Conservation (phyloP, 345 rosid genomes). For the Clausena lansium region DNA sequence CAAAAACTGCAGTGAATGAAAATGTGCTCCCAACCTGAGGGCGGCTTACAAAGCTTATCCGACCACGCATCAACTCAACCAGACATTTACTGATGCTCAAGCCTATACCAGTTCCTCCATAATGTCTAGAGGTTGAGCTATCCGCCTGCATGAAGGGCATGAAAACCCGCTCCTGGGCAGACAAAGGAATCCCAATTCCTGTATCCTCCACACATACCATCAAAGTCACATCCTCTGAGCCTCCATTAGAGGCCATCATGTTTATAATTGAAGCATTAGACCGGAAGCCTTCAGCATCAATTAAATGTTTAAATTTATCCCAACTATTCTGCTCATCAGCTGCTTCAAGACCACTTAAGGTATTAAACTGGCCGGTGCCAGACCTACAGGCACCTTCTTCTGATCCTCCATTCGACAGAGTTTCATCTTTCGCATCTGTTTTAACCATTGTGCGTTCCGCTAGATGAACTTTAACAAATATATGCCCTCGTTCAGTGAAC, state of each 20-base stretch:
- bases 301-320: slow-evolving; percentile 76
- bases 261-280: slow-evolving; percentile 31
- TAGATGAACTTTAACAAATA: slow-evolving; percentile 85
- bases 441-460: slow-evolving; percentile 52
- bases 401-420: slow-evolving; percentile 47
- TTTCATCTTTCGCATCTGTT: slow-evolving; percentile 34
- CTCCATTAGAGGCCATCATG: slow-evolving; percentile 29
- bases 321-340: slow-evolving; percentile 85
- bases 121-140: slow-evolving; percentile 87
- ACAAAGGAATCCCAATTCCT: slow-evolving; percentile 85
- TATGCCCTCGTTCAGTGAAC: slow-evolving; percentile 96
- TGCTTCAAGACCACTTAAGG: slow-evolving; percentile 87
- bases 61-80: slow-evolving; percentile 94
- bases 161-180: slow-evolving; percentile 85
- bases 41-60: slow-evolving; percentile 71
- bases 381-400: slow-evolving; percentile 33
- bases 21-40: slow-evolving; percentile 90
- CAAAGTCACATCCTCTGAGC: slow-evolving; percentile 53
- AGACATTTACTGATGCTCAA: slow-evolving; percentile 94
- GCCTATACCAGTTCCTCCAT: slow-evolving; percentile 98
- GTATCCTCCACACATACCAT: slow-evolving; percentile 92
- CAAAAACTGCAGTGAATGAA: slow-evolving; percentile 66
- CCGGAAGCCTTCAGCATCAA: slow-evolving; percentile 41
- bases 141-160: slow-evolving; percentile 98
- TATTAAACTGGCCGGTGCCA: slow-evolving; percentile 44